These are phyloP conservation scores for Kodamaea kaohsiungensis DNA, from an alignment of 805 yeast species.

Conservation along the genomic window DNA sequence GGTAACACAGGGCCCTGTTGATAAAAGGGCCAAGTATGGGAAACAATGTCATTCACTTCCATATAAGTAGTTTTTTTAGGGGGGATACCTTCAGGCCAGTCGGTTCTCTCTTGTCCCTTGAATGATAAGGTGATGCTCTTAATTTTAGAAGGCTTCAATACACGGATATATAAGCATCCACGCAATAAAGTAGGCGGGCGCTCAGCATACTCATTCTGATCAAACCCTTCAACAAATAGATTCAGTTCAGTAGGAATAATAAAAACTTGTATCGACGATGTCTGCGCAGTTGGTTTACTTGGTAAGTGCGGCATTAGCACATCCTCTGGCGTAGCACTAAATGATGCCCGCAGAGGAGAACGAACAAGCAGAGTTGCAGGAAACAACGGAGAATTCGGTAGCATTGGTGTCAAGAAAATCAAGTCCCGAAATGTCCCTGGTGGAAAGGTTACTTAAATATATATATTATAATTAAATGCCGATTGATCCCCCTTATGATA, in stretches of 20 bases:
- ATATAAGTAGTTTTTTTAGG: constrained; percentile 70
- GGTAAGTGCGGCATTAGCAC: constrained; percentile 47
- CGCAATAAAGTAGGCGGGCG: constrained; percentile 79
- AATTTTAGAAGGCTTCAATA: constrained; percentile 70
- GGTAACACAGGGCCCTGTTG: constrained; percentile 21
- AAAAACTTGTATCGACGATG: constrained; percentile 68
- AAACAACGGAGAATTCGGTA: constrained; percentile 24
- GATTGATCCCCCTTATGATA: neutral
- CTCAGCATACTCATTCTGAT: constrained; percentile 57
- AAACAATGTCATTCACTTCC: constrained; percentile 66
- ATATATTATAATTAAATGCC: neutral
- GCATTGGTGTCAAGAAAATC: neutral
- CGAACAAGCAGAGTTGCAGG: constrained; percentile 22
- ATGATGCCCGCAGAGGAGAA: constrained; percentile 3
- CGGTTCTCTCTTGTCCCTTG: constrained; percentile 73
- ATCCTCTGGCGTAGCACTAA: constrained; percentile 6
- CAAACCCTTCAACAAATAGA: constrained; percentile 81
- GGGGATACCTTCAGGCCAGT: constrained; percentile 98
- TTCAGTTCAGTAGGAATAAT: constrained; percentile 78
- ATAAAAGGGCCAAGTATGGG: constrained; percentile 93
- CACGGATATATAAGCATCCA: constrained; percentile 72
- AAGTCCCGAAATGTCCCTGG: neutral
- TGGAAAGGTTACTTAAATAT: neutral
- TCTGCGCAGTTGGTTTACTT: constrained; percentile 57
- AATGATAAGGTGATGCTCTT: constrained; percentile 63